Percentiles rank a stretch among this genome's conserved stretches.
Conservation (phyloP, 2,329 filamentous ascomycete genomes). For the Blumeria hordei region DNA sequence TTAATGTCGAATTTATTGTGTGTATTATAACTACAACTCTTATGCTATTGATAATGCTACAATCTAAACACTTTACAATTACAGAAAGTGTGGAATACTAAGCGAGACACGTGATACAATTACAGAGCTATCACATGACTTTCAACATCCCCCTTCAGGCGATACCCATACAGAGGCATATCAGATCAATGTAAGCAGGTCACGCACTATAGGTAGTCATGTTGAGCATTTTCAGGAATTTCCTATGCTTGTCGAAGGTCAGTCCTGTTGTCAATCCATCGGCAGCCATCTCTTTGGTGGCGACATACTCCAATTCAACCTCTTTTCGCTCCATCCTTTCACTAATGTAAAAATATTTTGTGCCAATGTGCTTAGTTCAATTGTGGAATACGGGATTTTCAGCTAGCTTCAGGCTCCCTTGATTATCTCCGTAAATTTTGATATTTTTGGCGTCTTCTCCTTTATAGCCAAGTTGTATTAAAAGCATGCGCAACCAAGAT, state of each 20-base stretch:
- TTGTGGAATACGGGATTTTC: background rate
- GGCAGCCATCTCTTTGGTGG: background rate
- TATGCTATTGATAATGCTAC: too few species aligned
- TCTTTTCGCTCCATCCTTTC: background rate
- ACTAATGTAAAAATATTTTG: background rate
- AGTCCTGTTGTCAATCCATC: background rate
- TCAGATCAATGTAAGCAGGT: background rate
- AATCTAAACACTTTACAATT: too few species aligned
- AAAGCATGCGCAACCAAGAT: background rate
- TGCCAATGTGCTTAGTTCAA: background rate
- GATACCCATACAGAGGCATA: background rate
- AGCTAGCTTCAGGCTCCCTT: background rate
- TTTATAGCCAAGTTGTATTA: too few species aligned
- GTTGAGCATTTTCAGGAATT: background rate
- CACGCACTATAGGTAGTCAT: background rate
- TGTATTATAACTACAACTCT: too few species aligned
- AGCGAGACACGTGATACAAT: background rate
- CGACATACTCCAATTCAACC: background rate
- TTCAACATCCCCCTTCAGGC: background rate
- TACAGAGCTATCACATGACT: background rate
- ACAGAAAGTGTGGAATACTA: too few species aligned
- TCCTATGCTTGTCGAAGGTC: background rate
- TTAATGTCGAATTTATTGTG: too few species aligned
- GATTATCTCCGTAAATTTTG: background rate
- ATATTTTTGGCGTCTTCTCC: background rate